These are phyloP conservation scores for Eudorina sp. DNA, from an alignment of 139 green algal genomes.

Conservation along the genomic window DNA sequence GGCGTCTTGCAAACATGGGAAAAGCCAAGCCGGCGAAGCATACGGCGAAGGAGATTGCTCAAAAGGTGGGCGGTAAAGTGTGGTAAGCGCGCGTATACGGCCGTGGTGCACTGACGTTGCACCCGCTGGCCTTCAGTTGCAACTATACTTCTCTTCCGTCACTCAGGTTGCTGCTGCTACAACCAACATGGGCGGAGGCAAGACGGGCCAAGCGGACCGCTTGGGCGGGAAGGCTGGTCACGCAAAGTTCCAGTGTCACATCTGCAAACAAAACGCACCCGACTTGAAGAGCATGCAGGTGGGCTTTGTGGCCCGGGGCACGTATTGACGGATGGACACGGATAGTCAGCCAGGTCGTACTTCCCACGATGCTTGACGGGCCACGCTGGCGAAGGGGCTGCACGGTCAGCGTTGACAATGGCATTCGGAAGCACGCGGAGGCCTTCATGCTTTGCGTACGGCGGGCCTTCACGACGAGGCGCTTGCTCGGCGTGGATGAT, in stretches of 20 bases:
- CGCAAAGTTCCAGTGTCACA: constrained; percentile 82
- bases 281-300: constrained; percentile 84
- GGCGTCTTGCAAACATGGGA: constrained; percentile 20
- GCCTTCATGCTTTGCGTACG: too few relatives aligned
- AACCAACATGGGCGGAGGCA: constrained; percentile 82
- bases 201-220: constrained; percentile 78
- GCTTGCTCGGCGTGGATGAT: too few relatives aligned
- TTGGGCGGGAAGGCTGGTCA: constrained; percentile 83
- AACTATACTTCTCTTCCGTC: neutral
- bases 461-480: too few relatives aligned
- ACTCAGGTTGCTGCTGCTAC: constrained; percentile 67
- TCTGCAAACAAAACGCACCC: constrained; percentile 73
- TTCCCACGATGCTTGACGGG: too few relatives aligned
- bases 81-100: too few relatives aligned
- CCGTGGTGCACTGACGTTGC: too few relatives aligned
- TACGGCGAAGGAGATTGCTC: constrained; percentile 76
- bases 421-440: too few relatives aligned
- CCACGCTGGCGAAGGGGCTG: too few relatives aligned
- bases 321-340: too few relatives aligned
- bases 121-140: too few relatives aligned
- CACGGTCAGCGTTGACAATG: too few relatives aligned
- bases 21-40: constrained; percentile 92
- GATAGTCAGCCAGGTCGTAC: too few relatives aligned
- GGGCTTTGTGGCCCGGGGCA: constrained; percentile 37
- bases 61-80: constrained; percentile 65